A percentile compares a stretch with the other conserved stretches of the same genome.
Evolutionary conservation across 768 basidiomycete species (phyloP).

Genomic region (Termitomyces sp.): DNA sequence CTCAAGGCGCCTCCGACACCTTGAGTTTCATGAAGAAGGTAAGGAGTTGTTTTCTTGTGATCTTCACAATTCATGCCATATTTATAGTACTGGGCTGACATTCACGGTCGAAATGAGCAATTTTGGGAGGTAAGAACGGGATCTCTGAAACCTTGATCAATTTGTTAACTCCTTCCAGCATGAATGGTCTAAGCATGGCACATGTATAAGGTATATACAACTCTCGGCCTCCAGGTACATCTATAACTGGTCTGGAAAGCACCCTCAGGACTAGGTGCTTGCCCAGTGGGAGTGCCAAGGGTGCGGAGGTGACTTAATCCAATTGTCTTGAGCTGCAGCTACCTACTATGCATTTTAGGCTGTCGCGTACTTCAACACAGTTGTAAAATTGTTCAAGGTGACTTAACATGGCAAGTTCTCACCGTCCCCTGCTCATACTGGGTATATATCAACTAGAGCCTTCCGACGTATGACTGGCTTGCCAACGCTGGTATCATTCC

Average conservation of each 20-base stretch:
- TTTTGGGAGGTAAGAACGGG: conserved; percentile 55
- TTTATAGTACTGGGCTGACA: conserved; percentile 54
- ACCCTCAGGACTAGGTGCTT: conserved; percentile 56
- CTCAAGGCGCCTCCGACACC: conserved; percentile 54
- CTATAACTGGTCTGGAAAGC: conserved; percentile 27
- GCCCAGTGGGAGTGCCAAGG: conserved; percentile 49
- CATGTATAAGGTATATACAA: conserved; percentile 35
- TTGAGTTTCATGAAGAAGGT: conserved; percentile 52
- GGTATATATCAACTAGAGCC: conserved; percentile 16
- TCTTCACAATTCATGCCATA: neutral
- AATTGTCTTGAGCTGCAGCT: conserved; percentile 16
- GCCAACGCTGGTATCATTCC: conserved; percentile 67
- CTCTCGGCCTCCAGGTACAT: neutral
- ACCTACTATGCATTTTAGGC: conserved; percentile 33
- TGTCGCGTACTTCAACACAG: conserved; percentile 57
- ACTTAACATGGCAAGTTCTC: conserved; percentile 12
- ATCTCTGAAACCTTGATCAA: neutral
- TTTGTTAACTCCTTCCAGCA: conserved; percentile 32
- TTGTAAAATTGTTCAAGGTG: conserved; percentile 55
- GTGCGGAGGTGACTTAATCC: conserved; percentile 46
- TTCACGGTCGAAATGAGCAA: conserved; percentile 48
- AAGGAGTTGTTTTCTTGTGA: neutral
- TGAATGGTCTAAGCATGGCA: conserved; percentile 70
- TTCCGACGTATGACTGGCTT: conserved; percentile 75
- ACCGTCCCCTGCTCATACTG: conserved; percentile 16